Conservation (phyloP, 306 rosid species). For the Begonia masoniana region DNA sequence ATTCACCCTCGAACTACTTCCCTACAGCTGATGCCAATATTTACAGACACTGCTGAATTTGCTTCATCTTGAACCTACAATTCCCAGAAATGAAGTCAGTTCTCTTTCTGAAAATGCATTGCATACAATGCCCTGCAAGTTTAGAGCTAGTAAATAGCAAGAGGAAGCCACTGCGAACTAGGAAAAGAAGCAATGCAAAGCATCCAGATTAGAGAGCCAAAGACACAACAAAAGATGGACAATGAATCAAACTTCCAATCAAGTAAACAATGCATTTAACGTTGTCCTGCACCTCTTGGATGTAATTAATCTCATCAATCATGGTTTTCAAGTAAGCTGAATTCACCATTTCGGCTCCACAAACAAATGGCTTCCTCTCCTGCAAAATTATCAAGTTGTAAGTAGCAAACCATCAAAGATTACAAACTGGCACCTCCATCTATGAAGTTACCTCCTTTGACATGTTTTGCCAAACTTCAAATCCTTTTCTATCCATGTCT, state of each 20-base stretch:
- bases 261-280: too few relatives aligned
- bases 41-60: constrained; percentile 19
- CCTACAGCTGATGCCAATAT: too few relatives aligned
- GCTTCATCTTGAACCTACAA: constrained; percentile 45
- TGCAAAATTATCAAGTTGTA: constrained; percentile 10
- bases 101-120: neutral
- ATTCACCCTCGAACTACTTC: too few relatives aligned
- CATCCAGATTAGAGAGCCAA: too few relatives aligned
- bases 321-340: constrained; percentile 15
- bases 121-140: too few relatives aligned
- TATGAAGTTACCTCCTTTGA: constrained; percentile 21
- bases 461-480: constrained; percentile 43
- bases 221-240: too few relatives aligned
- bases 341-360: constrained; percentile 22
- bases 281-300: constrained; percentile 20
- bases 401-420: neutral
- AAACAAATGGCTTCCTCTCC: constrained; percentile 37
- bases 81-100: neutral
- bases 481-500: constrained; percentile 33
- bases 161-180: too few relatives aligned
- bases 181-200: too few relatives aligned
- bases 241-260: too few relatives aligned
- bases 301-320: constrained; percentile 21
- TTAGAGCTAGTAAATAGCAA: too few relatives aligned
- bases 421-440: neutral